These are phyloP conservation scores for Fraxinus americana DNA, from an alignment of 257 asterid species.

Conservation along the genomic window DNA sequence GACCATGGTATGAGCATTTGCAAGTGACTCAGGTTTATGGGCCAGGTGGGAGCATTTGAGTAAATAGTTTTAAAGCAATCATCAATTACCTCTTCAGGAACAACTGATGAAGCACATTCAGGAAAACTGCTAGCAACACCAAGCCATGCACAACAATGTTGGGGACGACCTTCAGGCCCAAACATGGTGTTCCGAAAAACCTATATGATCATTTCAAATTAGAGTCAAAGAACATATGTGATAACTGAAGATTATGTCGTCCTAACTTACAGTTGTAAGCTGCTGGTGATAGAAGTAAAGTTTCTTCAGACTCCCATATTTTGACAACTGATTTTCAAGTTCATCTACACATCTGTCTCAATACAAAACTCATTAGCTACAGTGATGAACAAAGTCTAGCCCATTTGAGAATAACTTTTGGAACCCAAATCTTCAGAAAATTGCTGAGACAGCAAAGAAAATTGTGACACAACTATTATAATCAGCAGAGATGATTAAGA, in stretches of 20 bases:
- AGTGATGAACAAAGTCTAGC: background rate
- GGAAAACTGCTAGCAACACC: constrained; percentile 99
- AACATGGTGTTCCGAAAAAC: constrained; percentile 98
- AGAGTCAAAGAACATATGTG: constrained; percentile 30
- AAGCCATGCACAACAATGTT: constrained; percentile 99
- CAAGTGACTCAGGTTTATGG: constrained; percentile 14
- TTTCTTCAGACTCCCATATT: constrained; percentile 90
- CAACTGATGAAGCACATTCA: constrained; percentile 90
- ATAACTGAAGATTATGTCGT: constrained; percentile 14
- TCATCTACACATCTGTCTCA: constrained; percentile 91
- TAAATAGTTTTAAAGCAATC: constrained; percentile 17
- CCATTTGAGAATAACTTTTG: background rate
- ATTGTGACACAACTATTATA: background rate
- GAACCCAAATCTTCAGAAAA: constrained; percentile 2
- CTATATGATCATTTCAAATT: constrained; percentile 40
- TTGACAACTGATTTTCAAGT: constrained; percentile 87
- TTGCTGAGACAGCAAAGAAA: background rate
- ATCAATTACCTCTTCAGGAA: constrained; percentile 86
- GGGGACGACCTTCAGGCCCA: constrained; percentile 99
- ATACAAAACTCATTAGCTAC: constrained; percentile 30
- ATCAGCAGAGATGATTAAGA: background rate
- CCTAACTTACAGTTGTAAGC: constrained; percentile 82
- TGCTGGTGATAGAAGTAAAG: constrained; percentile 97
- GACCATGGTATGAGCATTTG: constrained; percentile 9
- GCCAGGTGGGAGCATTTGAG: background rate